Evolutionary conservation across 2,329 filamentous ascomycete species (phyloP).

Genomic region (Alternaria triticimaculans): DNA sequence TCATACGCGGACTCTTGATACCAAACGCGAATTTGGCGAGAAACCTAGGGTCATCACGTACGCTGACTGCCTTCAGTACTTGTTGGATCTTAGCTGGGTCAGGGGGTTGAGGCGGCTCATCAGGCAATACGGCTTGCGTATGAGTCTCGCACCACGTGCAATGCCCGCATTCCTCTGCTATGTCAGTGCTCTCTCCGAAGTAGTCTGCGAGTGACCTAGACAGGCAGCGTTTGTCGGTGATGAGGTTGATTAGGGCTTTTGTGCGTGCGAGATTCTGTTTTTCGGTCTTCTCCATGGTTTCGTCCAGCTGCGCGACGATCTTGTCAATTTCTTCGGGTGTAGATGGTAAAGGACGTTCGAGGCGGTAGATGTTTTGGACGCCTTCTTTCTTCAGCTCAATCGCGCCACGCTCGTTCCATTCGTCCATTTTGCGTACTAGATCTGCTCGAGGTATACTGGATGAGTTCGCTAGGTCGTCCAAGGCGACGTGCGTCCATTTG

Average conservation of each 20-base stretch:
- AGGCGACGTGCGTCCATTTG: constrained; percentile 58
- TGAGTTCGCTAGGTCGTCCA: constrained; percentile 49
- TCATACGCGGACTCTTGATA: constrained; percentile 64
- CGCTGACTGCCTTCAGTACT: constrained; percentile 54
- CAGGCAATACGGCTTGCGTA: constrained; percentile 46
- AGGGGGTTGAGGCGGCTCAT: constrained; percentile 49
- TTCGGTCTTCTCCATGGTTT: constrained; percentile 60
- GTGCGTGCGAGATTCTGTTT: constrained; percentile 60
- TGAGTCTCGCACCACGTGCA: constrained; percentile 58
- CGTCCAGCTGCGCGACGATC: constrained; percentile 58
- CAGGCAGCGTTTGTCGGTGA: constrained; percentile 62
- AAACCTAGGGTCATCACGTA: constrained; percentile 65
- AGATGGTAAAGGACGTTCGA: constrained; percentile 57
- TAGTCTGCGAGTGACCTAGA: constrained; percentile 61
- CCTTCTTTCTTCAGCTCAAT: constrained; percentile 62
- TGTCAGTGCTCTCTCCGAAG: constrained; percentile 61
- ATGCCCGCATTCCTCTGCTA: constrained; percentile 59
- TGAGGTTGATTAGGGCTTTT: constrained; percentile 59
- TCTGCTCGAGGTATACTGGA: constrained; percentile 53
- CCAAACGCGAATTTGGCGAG: constrained; percentile 68
- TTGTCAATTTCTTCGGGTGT: constrained; percentile 51
- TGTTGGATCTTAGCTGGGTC: constrained; percentile 51
- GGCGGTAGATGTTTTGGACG: constrained; percentile 61
- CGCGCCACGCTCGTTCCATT: constrained; percentile 57
- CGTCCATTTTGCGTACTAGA: constrained; percentile 62